A percentile compares a stretch with the other conserved stretches of the same genome.
Evolutionary conservation across 331 rosid genomes (phyloP).

Genomic region (Erythrophleum ivorense): DNA sequence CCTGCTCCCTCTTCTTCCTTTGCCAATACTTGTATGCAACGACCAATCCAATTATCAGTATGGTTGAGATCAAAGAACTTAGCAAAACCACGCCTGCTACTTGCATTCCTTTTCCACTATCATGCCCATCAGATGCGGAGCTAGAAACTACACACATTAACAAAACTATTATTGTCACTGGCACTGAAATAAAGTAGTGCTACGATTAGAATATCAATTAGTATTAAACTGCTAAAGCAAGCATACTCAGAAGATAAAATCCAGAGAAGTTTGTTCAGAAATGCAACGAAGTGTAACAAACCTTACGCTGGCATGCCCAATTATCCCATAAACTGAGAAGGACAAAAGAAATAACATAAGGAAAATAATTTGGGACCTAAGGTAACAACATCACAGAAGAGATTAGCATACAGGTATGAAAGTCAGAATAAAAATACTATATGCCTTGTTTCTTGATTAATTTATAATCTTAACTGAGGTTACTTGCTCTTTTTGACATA

Average conservation of each 20-base stretch:
- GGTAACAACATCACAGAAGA: not conserved
- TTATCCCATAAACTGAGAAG: constrained; percentile 4
- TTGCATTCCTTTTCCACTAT: constrained; percentile 50
- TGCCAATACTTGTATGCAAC: constrained; percentile 73
- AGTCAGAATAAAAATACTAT: constrained; percentile 2
- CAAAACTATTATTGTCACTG: not conserved
- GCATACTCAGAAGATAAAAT: not conserved
- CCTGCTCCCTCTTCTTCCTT: constrained; percentile 72
- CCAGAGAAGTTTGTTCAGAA: constrained; percentile 19
- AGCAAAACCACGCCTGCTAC: constrained; percentile 56
- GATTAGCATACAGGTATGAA: constrained; percentile 1
- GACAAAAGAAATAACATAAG: not conserved
- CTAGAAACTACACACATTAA: constrained; percentile 51
- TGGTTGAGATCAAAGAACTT: constrained; percentile 41
- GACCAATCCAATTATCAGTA: constrained; percentile 49
- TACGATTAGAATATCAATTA: constrained; percentile 6
- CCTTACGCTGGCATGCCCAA: not conserved
- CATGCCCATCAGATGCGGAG: constrained; percentile 37
- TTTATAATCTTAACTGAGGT: not conserved
- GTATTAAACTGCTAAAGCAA: not conserved
- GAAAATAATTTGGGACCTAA: not conserved
- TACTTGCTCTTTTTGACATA: not conserved
- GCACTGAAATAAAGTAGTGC: constrained; percentile 1
- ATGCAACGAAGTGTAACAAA: constrained; percentile 31
- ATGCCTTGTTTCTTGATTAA: not conserved